phyloP scores from a whole-genome alignment of 495 filamentous ascomycete genomes.

The Penicillium verhagenii region DNA sequence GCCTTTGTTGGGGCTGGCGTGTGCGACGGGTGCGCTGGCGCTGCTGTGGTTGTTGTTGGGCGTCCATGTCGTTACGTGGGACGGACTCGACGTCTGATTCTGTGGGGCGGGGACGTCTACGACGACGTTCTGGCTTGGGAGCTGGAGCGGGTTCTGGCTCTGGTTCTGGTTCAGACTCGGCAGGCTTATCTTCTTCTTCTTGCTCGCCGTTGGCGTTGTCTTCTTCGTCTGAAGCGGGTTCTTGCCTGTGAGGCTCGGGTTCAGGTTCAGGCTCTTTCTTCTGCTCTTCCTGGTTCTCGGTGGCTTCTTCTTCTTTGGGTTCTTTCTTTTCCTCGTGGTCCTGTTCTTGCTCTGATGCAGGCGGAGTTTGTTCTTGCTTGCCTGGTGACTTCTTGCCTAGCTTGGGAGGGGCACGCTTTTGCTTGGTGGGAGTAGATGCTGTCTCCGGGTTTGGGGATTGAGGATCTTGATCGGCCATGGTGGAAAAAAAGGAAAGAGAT shows the following conservation, averaged over 20 bases:
- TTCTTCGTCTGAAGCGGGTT: constrained; percentile 14
- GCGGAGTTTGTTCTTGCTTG: constrained; percentile 37
- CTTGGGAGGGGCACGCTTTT: constrained; percentile 33
- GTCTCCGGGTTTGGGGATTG: constrained; percentile 26
- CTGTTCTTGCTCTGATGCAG: constrained; percentile 27
- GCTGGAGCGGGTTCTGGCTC: constrained; percentile 31
- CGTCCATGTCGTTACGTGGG: constrained; percentile 39
- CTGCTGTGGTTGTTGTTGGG: constrained; percentile 32
- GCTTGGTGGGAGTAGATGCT: constrained; percentile 25
- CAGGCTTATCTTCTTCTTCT: constrained; percentile 11
- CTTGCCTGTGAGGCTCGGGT: constrained; percentile 1
- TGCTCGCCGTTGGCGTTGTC: constrained; percentile 16
- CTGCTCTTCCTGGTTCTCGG: constrained; percentile 17
- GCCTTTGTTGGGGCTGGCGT: constrained; percentile 31
- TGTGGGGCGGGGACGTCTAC: constrained; percentile 29
- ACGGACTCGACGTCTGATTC: constrained; percentile 40
- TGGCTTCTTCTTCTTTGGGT: constrained; percentile 16
- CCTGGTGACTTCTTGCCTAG: constrained; percentile 33
- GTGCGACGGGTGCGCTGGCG: constrained; percentile 39
- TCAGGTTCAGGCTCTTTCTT: constrained; percentile 10
- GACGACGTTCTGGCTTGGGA: constrained; percentile 28
- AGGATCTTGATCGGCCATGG: constrained; percentile 39
- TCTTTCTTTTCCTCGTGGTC: constrained; percentile 11
- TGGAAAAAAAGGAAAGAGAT: constrained; percentile 32
- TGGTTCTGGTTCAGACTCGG: constrained; percentile 12